Percentiles rank a stretch among this genome's conserved stretches.
These are phyloP conservation scores for Penicillium palitans DNA, from an alignment of 2,329 filamentous ascomycete species.

Conservation along the genomic window DNA sequence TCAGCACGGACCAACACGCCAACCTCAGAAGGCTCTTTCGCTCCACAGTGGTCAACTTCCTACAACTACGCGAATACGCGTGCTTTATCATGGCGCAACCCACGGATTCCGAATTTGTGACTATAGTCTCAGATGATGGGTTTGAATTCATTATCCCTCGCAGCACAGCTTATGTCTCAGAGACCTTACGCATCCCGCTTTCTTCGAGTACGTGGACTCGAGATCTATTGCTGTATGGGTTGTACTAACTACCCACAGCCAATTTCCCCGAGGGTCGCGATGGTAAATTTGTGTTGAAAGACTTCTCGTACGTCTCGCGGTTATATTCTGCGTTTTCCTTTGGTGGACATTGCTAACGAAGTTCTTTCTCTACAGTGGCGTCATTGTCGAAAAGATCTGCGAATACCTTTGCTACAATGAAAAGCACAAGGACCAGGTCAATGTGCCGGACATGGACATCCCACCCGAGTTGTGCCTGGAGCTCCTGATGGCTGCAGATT, in stretches of 20 bases:
- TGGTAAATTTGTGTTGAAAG: constrained; percentile 60
- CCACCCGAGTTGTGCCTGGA: constrained; percentile 66
- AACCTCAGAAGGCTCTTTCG: constrained; percentile 9
- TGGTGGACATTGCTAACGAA: constrained; percentile 3
- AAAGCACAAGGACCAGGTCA: constrained; percentile 59
- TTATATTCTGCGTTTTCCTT: not conserved
- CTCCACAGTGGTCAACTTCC: constrained; percentile 6
- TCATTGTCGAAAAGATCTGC: constrained; percentile 68
- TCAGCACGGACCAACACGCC: constrained; percentile 15
- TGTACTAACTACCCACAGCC: constrained; percentile 42
- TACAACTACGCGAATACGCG: constrained; percentile 17
- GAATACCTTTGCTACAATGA: constrained; percentile 70
- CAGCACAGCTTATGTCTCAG: constrained; percentile 61
- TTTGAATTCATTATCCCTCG: constrained; percentile 65
- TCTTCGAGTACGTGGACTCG: constrained; percentile 54
- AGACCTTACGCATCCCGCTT: constrained; percentile 64
- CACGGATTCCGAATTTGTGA: constrained; percentile 56
- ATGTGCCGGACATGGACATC: constrained; percentile 67
- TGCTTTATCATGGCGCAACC: constrained; percentile 15
- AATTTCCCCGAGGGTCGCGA: constrained; percentile 62
- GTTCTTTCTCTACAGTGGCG: constrained; percentile 46
- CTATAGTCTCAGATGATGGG: constrained; percentile 63
- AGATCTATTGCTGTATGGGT: not conserved
- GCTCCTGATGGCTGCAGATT: constrained; percentile 67
- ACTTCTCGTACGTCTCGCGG: constrained; percentile 54